Evolutionary conservation across 228 moss, liverwort and hornwort species (phyloP), one percentile per base, ranked within the genome.

Genomic region (Sphagnum fallax): DNA sequence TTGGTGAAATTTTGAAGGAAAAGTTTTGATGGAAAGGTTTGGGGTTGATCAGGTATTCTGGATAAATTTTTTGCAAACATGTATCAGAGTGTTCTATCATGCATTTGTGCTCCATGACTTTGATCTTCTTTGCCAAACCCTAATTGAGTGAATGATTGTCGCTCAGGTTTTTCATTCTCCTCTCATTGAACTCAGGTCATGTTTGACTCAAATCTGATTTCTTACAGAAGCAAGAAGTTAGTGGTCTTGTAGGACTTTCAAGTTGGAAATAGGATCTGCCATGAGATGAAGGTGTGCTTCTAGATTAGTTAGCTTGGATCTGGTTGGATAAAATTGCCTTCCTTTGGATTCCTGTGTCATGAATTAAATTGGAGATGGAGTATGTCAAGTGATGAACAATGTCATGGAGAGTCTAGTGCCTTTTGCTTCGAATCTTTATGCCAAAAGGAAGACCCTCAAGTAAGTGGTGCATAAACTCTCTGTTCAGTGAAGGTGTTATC

Each of bases 381-480:
- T 51, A 51, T 63, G 52, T 62, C 76, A 85, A 81, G 76, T 85
- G 72, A 75, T 85, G 7, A 85, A 85, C 68, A 85, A 85, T 68
- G 85, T 85, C 76, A 82, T 82, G 85, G 85, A 85, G 70, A 85
- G 81, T 55, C 73, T 85, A 66, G 68, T 85, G 65, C 85, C 85
- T 15, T 85, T 79, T 62, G 0, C 77, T 15, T 65, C 72, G 5
- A 81, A 79, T 59, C 75, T 74, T 18, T 76, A 70, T 66, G 85
- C 81, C 61, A 81, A 79, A 69, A 69, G 77, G 64, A 79, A 75
- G 70, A 61, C 85, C 48, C 74, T 74, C 68, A 85, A 79, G 85
- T 85, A 70, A 76, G 76, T 50, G 32, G 32, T 32, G 32, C 32
- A 32, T 32, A 32, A 32, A 32, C 32, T 32, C 32, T 1, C 32